A percentile compares a stretch with the other conserved stretches of the same genome.
These are phyloP conservation scores for Fistulinella staudtii DNA, from an alignment of 1,284 basidiomycete species.

Conservation along the genomic window DNA sequence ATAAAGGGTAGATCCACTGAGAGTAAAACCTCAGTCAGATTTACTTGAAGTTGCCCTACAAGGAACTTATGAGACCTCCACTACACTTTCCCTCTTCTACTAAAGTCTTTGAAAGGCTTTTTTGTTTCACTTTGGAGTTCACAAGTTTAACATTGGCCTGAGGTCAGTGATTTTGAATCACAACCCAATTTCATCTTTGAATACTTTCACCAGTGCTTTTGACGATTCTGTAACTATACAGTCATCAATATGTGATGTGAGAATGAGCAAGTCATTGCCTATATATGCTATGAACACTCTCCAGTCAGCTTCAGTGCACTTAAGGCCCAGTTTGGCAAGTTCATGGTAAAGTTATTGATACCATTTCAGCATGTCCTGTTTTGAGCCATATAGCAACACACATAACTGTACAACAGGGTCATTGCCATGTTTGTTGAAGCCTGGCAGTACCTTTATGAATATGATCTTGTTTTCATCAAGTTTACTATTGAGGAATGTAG, in stretches of 20 bases:
- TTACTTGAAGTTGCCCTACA: too few species aligned
- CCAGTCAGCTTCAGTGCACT: background rate
- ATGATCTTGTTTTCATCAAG: constrained; percentile 1
- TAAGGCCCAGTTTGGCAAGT: background rate
- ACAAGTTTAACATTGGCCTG: too few species aligned
- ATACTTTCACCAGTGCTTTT: background rate
- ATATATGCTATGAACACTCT: background rate
- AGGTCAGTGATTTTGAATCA: background rate
- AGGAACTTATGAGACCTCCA: too few species aligned
- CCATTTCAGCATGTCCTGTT: constrained; percentile 3
- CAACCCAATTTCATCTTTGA: background rate
- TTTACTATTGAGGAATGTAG: constrained; percentile 2
- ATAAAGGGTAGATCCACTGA: too few species aligned
- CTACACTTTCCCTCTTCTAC: too few species aligned
- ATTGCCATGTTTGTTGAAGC: background rate
- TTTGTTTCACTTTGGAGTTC: too few species aligned
- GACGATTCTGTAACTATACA: background rate
- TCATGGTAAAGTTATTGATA: background rate
- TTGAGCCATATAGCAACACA: background rate
- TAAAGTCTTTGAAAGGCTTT: too few species aligned
- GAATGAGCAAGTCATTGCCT: background rate
- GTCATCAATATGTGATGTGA: constrained; percentile 1
- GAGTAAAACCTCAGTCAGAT: too few species aligned
- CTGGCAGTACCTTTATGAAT: constrained; percentile 1
- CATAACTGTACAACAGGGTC: background rate